These are phyloP conservation scores for Amyloporia xantha DNA, from an alignment of 768 basidiomycete species.

Conservation along the genomic window DNA sequence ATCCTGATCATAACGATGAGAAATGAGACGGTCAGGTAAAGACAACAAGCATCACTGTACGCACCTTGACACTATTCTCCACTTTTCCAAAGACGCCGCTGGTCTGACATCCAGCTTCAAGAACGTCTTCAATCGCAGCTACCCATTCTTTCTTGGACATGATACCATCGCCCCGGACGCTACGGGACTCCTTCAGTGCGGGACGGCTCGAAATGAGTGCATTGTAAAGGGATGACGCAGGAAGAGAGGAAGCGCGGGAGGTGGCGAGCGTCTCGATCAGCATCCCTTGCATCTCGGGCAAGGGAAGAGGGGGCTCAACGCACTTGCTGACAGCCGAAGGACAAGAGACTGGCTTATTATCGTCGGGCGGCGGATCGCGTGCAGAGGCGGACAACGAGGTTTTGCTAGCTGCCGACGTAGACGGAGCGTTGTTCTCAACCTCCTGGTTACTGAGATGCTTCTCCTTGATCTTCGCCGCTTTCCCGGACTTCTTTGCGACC, in stretches of 20 bases:
- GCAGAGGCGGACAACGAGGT: background rate
- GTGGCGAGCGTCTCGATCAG: conserved; percentile 64
- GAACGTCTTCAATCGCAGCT: conserved; percentile 40
- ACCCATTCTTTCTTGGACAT: conserved; percentile 32
- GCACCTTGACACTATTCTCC: conserved; percentile 56
- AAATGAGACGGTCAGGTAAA: background rate
- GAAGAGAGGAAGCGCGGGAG: conserved; percentile 64
- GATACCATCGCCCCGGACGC: background rate
- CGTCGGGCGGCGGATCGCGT: background rate
- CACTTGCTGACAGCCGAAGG: background rate
- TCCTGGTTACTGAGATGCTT: conserved; percentile 5
- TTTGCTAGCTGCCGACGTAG: background rate
- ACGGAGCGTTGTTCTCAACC: conserved; percentile 6
- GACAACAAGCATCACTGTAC: too few species aligned
- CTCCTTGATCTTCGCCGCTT: conserved; percentile 3
- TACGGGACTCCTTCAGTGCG: conserved; percentile 28
- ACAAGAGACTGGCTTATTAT: background rate
- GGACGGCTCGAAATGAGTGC: conserved; percentile 49
- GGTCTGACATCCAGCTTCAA: conserved; percentile 37
- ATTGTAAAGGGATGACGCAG: conserved; percentile 46
- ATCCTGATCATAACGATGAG: too few species aligned
- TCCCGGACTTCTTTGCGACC: conserved; percentile 1
- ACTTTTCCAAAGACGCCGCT: conserved; percentile 70
- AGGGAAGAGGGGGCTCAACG: conserved; percentile 13
- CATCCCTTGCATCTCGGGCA: conserved; percentile 53